Evolutionary conservation across 306 rosid genomes (phyloP), one percentile per base, ranked within the genome.

Genomic region (Cyclanthera cordifolia): DNA sequence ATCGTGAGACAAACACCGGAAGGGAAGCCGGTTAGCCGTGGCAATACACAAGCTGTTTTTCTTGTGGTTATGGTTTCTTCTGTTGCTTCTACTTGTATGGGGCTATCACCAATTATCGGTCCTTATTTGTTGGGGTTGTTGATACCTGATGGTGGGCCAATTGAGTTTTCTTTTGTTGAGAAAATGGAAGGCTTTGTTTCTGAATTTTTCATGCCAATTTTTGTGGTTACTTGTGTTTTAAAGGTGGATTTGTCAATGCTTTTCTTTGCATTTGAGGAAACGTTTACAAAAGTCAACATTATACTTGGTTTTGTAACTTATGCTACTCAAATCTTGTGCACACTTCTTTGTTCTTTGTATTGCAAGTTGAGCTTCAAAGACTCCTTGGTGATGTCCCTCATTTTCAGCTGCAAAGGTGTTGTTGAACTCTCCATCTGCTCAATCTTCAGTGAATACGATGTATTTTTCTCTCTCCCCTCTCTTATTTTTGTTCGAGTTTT

Each of bases 111-210:
- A 16, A 1, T 54, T 1, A 57, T 80, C 2, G 95, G 96, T 9
- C 86, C 87, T 59, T 74, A 78, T 27, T 19, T 90, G 12, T 60
- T 90, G 20, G 96, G 96, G 2, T 49, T 90, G 67, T 69, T 82
- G 3, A 82, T 87, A 19, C 91, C 89, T 0, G 88, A 81, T 53
- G 95, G 96, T 43, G 88, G 87, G 10, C 91, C 89, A 0, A 50
- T 83, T 28, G 95, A 91, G 27, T 82, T 86, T 5, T 81, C 89
- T 2, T 28, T 90, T 41, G 84, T 85, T 21, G 77, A 81, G 16
- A 84, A 80, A 55, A 49, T 87, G 34, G 50, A 78, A 6, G 28
- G 76, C 49, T 77, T 90, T 23, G 76, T 75, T 30, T 66, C 54
- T 0, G 77, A 77, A 0, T 73, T 85, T 46, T 60, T 83, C 17